These are phyloP conservation scores for Hortaea sp. DNA, from an alignment of 2,329 filamentous ascomycete species.

Conservation along the genomic window DNA sequence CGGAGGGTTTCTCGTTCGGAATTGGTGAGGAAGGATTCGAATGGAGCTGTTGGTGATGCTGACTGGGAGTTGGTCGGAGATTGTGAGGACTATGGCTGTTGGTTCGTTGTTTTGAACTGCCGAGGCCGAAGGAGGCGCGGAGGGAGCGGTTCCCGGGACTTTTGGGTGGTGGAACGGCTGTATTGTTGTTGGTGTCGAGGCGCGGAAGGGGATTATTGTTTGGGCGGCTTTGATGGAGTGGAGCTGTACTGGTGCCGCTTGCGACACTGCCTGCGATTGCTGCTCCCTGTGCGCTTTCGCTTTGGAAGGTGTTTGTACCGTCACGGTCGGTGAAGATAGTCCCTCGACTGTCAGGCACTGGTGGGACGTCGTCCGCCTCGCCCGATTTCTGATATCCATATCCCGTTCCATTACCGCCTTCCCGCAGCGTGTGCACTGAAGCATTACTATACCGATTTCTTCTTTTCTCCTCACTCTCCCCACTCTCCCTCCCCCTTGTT, in stretches of 20 bases:
- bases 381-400: too few relatives aligned
- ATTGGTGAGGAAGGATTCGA: constrained; percentile 66
- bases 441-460: constrained; percentile 50
- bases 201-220: not conserved
- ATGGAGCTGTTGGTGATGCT: constrained; percentile 54
- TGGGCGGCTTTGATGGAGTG: constrained; percentile 44
- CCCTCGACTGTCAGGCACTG: constrained; percentile 61
- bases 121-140: constrained; percentile 18
- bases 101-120: constrained; percentile 12
- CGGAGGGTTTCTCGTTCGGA: constrained; percentile 10
- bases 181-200: not conserved
- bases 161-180: constrained; percentile 16
- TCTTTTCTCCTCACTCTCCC: constrained; percentile 17
- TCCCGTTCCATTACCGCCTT: constrained; percentile 13
- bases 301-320: not conserved
- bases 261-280: constrained; percentile 43
- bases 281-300: not conserved
- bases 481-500: constrained; percentile 7
- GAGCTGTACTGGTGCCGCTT: constrained; percentile 67
- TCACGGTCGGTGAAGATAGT: constrained; percentile 60
- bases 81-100: constrained; percentile 5
- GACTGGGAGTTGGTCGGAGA: constrained; percentile 4
- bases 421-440: constrained; percentile 40
- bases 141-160: constrained; percentile 13
- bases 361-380: constrained; percentile 34